Percentiles rank a stretch among this genome's conserved stretches.
Evolutionary conservation across 495 filamentous ascomycete genomes (phyloP).

Genomic region (Penicillium waksmanii): DNA sequence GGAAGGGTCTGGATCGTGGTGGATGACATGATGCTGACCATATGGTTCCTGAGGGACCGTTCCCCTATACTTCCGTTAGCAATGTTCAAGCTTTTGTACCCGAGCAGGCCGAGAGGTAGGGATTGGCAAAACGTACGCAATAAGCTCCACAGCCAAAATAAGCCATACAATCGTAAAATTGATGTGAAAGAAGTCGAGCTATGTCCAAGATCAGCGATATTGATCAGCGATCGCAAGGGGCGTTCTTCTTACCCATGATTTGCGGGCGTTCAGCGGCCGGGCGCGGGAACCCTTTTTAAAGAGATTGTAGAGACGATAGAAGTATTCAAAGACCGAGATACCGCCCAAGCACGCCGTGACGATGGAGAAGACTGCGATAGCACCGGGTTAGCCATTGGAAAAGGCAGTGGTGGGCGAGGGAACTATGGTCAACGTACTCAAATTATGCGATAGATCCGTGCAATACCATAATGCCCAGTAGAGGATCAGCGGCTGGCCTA

Average conservation of each 20-base stretch:
- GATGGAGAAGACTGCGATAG: conserved; percentile 56
- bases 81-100: background rate
- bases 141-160: conserved; percentile 55
- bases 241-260: conserved; percentile 46
- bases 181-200: conserved; percentile 67
- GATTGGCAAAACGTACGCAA: conserved; percentile 43
- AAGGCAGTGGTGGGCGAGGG: background rate
- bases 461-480: conserved; percentile 62
- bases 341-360: conserved; percentile 59
- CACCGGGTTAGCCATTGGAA: conserved; percentile 8
- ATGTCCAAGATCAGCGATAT: background rate
- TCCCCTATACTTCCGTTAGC: conserved; percentile 41
- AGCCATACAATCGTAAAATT: conserved; percentile 60
- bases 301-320: conserved; percentile 48
- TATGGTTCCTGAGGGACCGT: conserved; percentile 44
- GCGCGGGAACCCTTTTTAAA: conserved; percentile 53
- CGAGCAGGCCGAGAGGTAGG: background rate
- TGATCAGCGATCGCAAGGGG: background rate
- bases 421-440: conserved; percentile 42
- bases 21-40: conserved; percentile 28
- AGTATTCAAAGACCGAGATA: conserved; percentile 64
- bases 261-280: conserved; percentile 55
- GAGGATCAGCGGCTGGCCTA: conserved; percentile 57
- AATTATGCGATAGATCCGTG: conserved; percentile 56
- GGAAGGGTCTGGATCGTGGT: conserved; percentile 14